Evolutionary conservation across 306 rosid species (phyloP).

Genomic region (Cucurbita pepo): DNA sequence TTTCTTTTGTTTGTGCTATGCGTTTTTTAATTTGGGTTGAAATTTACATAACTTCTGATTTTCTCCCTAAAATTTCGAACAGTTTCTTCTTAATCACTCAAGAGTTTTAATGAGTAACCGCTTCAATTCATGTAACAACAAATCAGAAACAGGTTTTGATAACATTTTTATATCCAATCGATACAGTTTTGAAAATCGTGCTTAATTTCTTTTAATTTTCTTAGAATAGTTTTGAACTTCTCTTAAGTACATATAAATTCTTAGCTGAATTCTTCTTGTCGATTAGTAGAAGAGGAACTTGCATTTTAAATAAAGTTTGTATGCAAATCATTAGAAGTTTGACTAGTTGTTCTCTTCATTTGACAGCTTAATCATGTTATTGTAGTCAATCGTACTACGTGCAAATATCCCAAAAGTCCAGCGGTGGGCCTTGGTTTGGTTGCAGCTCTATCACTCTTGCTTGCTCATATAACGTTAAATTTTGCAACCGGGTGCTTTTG

Average conservation of each 20-base stretch:
- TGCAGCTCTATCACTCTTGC: conserved; percentile 59
- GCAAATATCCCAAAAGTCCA: conserved; percentile 66
- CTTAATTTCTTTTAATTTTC: too few relatives aligned
- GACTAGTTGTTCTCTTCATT: not conserved
- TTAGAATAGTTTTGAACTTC: too few relatives aligned
- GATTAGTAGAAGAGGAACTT: not conserved
- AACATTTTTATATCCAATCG: not conserved
- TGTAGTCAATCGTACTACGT: conserved; percentile 13
- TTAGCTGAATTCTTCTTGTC: too few relatives aligned
- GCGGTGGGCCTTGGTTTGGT: conserved; percentile 75
- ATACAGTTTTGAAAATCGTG: not conserved
- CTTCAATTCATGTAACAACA: not conserved
- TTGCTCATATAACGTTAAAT: conserved; percentile 46
- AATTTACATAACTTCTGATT: not conserved
- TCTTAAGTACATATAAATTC: too few relatives aligned
- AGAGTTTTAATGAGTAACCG: not conserved
- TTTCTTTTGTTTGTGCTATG: not conserved
- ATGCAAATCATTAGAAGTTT: not conserved
- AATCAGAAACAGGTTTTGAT: not conserved
- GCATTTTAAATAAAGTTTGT: not conserved
- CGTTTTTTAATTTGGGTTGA: not conserved
- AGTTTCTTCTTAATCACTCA: not conserved
- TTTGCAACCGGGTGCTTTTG: conserved; percentile 70
- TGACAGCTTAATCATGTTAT: conserved; percentile 50
- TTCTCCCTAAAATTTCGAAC: not conserved